A percentile compares a stretch with the other conserved stretches of the same genome.
Evolutionary conservation across 805 yeast genomes (phyloP).

Genomic region (Candida montana): DNA sequence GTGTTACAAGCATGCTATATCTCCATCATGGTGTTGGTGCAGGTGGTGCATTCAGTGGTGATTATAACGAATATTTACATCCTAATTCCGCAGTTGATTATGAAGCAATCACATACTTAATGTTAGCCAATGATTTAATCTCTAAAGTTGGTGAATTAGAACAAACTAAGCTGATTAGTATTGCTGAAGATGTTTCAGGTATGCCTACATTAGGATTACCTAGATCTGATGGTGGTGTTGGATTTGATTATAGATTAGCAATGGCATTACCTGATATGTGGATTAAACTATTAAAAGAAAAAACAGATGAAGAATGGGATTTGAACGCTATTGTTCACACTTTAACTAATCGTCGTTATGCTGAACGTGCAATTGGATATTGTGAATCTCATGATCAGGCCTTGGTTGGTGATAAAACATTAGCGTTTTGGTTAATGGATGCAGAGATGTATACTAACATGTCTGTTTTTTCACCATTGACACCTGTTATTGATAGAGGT

Average conservation of each 20-base stretch:
- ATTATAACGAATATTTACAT: conserved; percentile 84
- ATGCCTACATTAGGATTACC: conserved; percentile 92
- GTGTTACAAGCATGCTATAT: conserved; percentile 92
- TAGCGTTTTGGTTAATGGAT: conserved; percentile 98
- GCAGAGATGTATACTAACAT: conserved; percentile 96
- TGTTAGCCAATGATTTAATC: conserved; percentile 84
- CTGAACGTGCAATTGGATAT: conserved; percentile 85
- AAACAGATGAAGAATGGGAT: conserved; percentile 87
- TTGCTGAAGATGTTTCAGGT: conserved; percentile 97
- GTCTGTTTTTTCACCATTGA: conserved; percentile 69
- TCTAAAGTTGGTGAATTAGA: conserved; percentile 41
- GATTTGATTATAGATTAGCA: conserved; percentile 87
- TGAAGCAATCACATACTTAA: conserved; percentile 81
- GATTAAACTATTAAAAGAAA: conserved; percentile 88
- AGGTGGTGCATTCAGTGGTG: conserved; percentile 80
- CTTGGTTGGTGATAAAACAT: conserved; percentile 90
- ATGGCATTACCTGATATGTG: conserved; percentile 99
- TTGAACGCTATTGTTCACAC: conserved; percentile 74
- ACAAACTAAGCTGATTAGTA: conserved; percentile 55
- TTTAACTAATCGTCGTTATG: conserved; percentile 80
- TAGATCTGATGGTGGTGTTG: conserved; percentile 73
- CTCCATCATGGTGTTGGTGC: conserved; percentile 89
- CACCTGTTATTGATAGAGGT: conserved; percentile 84
- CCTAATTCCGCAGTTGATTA: conserved; percentile 71
- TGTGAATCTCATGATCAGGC: conserved; percentile 98